Conservation (phyloP, 495 filamentous ascomycete genomes). For the Trichoderma asperelloides region DNA sequence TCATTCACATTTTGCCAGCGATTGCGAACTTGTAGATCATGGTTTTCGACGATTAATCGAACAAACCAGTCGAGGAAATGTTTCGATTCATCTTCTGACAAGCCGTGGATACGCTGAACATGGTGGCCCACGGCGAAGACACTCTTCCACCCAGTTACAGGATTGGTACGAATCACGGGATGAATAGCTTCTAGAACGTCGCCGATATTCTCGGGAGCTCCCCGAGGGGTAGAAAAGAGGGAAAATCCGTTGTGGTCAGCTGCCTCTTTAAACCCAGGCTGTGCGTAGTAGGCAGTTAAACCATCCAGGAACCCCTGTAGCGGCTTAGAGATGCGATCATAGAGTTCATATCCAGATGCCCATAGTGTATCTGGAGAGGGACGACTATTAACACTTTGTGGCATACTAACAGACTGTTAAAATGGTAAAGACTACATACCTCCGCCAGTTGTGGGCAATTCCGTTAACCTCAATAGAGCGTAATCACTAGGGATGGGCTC, state of each 20-base stretch:
- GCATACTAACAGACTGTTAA: neutral
- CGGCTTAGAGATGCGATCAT: conserved; percentile 60
- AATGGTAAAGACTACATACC: conserved; percentile 31
- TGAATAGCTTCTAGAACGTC: conserved; percentile 53
- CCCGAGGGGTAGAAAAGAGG: conserved; percentile 47
- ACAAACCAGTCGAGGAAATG: conserved; percentile 55
- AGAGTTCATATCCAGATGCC: conserved; percentile 71
- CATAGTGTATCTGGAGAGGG: conserved; percentile 53
- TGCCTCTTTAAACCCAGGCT: conserved; percentile 48
- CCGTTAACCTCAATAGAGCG: conserved; percentile 47
- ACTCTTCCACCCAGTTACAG: conserved; percentile 70
- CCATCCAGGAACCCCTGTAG: conserved; percentile 60
- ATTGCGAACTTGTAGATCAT: conserved; percentile 68
- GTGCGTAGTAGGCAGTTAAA: conserved; percentile 57
- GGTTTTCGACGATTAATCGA: conserved; percentile 60
- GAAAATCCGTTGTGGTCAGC: conserved; percentile 48
- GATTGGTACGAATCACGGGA: conserved; percentile 72
- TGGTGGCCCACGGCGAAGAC: conserved; percentile 57
- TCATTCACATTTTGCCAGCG: conserved; percentile 54
- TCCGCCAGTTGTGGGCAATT: conserved; percentile 64
- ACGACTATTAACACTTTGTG: neutral
- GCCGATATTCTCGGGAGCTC: conserved; percentile 61
- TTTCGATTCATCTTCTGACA: conserved; percentile 57
- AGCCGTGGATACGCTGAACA: conserved; percentile 54
- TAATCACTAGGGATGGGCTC: conserved; percentile 61